Evolutionary conservation across 2,329 filamentous ascomycete genomes (phyloP).

Genomic region (Phialocephala subalpina): DNA sequence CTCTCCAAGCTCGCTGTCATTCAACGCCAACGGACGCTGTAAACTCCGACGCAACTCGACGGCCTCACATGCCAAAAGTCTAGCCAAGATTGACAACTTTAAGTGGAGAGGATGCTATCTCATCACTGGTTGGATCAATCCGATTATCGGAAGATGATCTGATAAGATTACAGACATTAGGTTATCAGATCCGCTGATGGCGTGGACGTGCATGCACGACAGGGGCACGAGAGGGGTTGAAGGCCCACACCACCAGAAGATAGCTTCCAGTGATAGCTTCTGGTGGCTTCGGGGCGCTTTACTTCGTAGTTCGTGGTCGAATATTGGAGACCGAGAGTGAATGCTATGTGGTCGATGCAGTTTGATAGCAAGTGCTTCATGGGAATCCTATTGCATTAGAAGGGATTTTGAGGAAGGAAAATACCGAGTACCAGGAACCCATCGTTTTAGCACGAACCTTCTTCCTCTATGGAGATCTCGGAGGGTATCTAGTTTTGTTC

Average conservation of each 20-base stretch:
- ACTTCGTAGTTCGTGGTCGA: background rate
- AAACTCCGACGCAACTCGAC: too few species aligned
- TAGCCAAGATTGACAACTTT: too few species aligned
- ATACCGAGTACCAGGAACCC: too few species aligned
- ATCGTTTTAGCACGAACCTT: too few species aligned
- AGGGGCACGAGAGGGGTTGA: conserved; percentile 1
- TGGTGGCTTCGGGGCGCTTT: background rate
- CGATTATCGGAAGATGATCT: conserved; percentile 23
- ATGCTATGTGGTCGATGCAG: too few species aligned
- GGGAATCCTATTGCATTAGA: too few species aligned
- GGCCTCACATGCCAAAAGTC: too few species aligned
- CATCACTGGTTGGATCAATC: background rate
- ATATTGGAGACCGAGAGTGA: background rate
- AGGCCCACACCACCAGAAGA: conserved; percentile 1
- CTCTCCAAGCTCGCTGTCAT: too few species aligned
- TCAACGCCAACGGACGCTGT: too few species aligned
- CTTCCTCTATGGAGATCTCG: background rate
- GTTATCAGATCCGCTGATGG: conserved; percentile 23
- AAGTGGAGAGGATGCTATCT: conserved; percentile 38
- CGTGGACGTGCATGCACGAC: conserved; percentile 9
- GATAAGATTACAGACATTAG: conserved; percentile 22
- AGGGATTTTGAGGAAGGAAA: too few species aligned
- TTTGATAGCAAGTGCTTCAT: too few species aligned
- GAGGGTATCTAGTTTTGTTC: background rate
- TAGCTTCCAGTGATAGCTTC: background rate